These are phyloP conservation scores for Fraxinus paxiana DNA, from an alignment of 305 asterid species.

Conservation along the genomic window DNA sequence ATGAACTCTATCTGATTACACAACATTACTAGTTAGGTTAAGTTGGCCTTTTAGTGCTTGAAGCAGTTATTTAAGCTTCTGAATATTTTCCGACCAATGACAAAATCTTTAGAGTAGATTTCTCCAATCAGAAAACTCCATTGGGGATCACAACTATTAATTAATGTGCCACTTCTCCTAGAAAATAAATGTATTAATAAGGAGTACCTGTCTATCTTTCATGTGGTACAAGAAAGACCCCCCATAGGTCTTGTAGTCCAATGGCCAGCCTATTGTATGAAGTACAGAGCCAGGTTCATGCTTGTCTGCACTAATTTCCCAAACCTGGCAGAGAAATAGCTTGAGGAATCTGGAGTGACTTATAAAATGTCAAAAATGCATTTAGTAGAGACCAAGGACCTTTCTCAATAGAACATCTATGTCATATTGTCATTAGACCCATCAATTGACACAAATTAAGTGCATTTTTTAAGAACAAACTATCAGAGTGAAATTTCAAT, in stretches of 20 bases:
- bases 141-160: neutral
- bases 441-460: neutral
- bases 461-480: neutral
- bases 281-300: slow-evolving; percentile 79
- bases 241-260: slow-evolving; percentile 82
- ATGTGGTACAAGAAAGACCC: slow-evolving; percentile 96
- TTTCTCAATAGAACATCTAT: neutral
- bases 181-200: slow-evolving; percentile 11
- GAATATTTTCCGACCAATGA: neutral
- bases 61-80: neutral
- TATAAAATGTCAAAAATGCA: neutral
- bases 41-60: neutral
- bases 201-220: slow-evolving; percentile 77
- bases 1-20: neutral
- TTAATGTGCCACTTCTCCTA: neutral
- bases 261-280: slow-evolving; percentile 96
- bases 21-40: neutral
- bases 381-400: neutral
- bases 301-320: slow-evolving; percentile 79
- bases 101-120: neutral
- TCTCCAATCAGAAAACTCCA: slow-evolving; percentile 7
- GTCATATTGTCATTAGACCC: neutral
- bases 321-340: slow-evolving; percentile 55
- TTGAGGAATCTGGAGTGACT: slow-evolving; percentile 15
- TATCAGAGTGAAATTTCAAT: neutral